Evolutionary conservation across 2,329 filamentous ascomycete genomes (phyloP).

Genomic region (Raffaelea albimanens): DNA sequence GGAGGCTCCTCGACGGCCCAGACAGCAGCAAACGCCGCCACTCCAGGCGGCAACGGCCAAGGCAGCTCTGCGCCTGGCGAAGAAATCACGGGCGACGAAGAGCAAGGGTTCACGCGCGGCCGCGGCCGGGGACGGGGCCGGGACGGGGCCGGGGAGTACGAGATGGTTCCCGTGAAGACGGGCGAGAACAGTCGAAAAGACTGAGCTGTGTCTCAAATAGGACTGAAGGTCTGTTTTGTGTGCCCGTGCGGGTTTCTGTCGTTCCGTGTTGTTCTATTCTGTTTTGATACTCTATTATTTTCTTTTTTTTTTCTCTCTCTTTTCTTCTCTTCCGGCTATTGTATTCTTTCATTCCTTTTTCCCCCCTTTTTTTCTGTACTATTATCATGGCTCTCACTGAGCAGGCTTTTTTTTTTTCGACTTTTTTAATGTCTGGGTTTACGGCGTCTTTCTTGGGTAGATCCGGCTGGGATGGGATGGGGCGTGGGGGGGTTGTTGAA

Average conservation of each 20-base stretch:
- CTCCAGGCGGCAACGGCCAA: slow-evolving; percentile 12
- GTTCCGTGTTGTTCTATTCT: too few species aligned
- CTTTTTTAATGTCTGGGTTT: too few species aligned
- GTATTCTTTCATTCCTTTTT: not conserved
- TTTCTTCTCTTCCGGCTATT: not conserved
- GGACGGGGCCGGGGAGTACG: slow-evolving; percentile 52
- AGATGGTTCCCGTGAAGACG: slow-evolving; percentile 49
- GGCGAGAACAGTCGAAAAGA: slow-evolving; percentile 3
- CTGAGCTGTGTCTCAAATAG: too few species aligned
- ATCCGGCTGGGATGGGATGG: too few species aligned
- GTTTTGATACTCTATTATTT: too few species aligned
- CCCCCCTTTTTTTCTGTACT: not conserved
- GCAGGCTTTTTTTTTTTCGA: too few species aligned
- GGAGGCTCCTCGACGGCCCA: not conserved
- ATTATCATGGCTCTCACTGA: too few species aligned
- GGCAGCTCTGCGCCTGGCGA: slow-evolving; percentile 1
- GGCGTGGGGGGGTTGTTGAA: too few species aligned
- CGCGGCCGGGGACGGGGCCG: slow-evolving; percentile 41
- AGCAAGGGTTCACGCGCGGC: slow-evolving; percentile 40
- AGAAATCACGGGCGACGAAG: slow-evolving; percentile 26
- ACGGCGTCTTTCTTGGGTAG: too few species aligned
- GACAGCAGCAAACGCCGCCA: slow-evolving; percentile 4
- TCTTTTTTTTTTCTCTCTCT: too few species aligned
- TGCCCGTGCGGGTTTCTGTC: too few species aligned
- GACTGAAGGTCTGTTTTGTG: too few species aligned